Evolutionary conservation across 2,329 filamentous ascomycete species (phyloP).

Genomic region (Thyridium curvatum): DNA sequence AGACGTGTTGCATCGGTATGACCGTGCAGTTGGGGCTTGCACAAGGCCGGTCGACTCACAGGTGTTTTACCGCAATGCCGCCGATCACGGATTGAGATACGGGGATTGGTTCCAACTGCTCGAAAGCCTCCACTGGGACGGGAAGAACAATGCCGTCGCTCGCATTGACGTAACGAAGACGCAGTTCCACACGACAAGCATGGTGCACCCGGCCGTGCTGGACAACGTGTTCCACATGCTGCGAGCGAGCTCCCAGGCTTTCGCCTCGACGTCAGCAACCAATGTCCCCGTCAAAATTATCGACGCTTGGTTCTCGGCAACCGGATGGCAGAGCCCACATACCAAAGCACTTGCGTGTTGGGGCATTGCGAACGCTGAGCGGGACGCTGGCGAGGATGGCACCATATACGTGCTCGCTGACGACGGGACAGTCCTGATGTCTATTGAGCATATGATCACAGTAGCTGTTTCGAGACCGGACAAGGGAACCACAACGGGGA

Average conservation of each 20-base stretch:
- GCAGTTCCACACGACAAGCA: constrained; percentile 12
- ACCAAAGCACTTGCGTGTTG: constrained; percentile 18
- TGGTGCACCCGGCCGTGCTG: constrained; percentile 29
- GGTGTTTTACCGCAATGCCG: constrained; percentile 19
- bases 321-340: constrained; percentile 20
- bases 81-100: constrained; percentile 20
- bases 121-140: constrained; percentile 21
- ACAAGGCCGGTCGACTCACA: constrained; percentile 14
- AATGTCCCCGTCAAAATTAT: constrained; percentile 20
- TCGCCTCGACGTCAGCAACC: constrained; percentile 9
- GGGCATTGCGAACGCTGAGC: constrained; percentile 9
- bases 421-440: constrained; percentile 19
- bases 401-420: constrained; percentile 20
- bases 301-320: constrained; percentile 24
- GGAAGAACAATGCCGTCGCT: constrained; percentile 12
- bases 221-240: constrained; percentile 26
- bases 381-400: constrained; percentile 16
- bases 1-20: constrained; percentile 4
- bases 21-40: constrained; percentile 11
- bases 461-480: constrained; percentile 16
- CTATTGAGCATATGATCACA: constrained; percentile 16
- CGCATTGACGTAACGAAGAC: constrained; percentile 13
- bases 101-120: constrained; percentile 22
- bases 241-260: constrained; percentile 13
- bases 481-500: neutral